Conservation (phyloP, 2,329 filamentous ascomycete species). For the Immersiporthe knoxdaviesiana region DNA sequence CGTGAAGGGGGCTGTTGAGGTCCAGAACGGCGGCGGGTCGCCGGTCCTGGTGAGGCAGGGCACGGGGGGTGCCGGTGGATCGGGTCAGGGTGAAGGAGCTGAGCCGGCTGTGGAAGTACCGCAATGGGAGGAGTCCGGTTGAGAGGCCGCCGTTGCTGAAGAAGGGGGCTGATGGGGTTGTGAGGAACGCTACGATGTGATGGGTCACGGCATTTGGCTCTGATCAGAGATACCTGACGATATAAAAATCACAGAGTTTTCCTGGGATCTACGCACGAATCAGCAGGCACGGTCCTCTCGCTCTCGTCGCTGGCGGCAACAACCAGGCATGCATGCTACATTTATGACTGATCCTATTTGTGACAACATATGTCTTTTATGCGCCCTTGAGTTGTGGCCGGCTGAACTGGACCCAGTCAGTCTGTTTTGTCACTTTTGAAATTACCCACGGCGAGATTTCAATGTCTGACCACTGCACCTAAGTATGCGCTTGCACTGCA, state of each 20-base stretch:
- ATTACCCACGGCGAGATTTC: no score
- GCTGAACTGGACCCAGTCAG: no score
- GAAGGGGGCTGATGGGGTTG: constrained; percentile 26
- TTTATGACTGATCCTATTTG: background rate
- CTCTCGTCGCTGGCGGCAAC: no score
- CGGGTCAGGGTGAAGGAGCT: constrained; percentile 61
- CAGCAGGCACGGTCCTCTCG: no score
- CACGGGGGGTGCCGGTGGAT: constrained; percentile 31
- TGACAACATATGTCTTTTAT: background rate
- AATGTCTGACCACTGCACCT: no score
- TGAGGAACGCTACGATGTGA: background rate
- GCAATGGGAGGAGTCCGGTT: constrained; percentile 59
- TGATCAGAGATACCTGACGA: background rate
- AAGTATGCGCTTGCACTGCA: no score
- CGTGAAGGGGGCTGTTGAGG: constrained; percentile 36
- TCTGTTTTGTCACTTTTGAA: no score
- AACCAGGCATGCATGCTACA: background rate
- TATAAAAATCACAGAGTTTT: background rate
- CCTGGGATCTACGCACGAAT: no score
- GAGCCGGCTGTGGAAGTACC: constrained; percentile 65
- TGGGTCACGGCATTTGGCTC: background rate
- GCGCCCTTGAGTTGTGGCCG: no score
- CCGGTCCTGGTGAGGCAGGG: constrained; percentile 33
- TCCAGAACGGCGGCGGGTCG: constrained; percentile 33
- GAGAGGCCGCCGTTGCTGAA: constrained; percentile 44